Base-by-base conservation (phyloP, 2,329 filamentous ascomycete genomes). In the Tympanopsis confertula region DNA sequence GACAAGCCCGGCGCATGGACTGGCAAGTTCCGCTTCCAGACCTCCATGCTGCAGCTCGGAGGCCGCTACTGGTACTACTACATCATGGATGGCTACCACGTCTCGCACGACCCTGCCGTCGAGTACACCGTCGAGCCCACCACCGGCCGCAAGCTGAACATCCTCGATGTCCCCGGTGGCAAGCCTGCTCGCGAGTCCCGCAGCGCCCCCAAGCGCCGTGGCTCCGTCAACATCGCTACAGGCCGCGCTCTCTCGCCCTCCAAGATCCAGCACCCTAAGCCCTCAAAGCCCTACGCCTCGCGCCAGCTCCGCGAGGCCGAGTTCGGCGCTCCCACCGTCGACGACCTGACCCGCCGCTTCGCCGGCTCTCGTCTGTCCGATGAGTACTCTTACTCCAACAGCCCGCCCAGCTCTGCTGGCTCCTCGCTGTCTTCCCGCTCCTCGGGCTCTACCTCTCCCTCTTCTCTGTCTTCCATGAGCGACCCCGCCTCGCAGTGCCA, bases 61-160 rank as follows among this genome's bases (percentile, higher is more conserved):
- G 79, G 86, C 59, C 82, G 89, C 58, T 96, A 96, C 78, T 98
- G 91, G 91, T 98, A 96, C 80, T 98, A 98, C 78, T 98, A 95
- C 74, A 95, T 96, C 78, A 91, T 96, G 62, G 91, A 98, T 62
- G 91, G 91, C 51, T 95, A 95, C 78, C 88, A 95, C 63, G 82
- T 94, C 60, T 88, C 88, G 44, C 89, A 96, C 74, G 91, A 96
- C 68, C 88, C 89, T 50, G 85, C 84, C 60, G 81, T 87, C 59
- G 71, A 83, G 54, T 89, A 82, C 57, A 93, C 85, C 56, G 82
- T 84, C 49, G 91, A 98, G 72, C 88, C 89, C 58, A 96, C 88
- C 61, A 96, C 91, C 40, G 86, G 88, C 66, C 89, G 91, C 61
- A 86, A 88, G 64, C 75, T 98, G 52, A 98, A 98, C 76, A 86